Evolutionary conservation across 2,329 filamentous ascomycete genomes (phyloP).

Genomic region (Penicillium sp.): DNA sequence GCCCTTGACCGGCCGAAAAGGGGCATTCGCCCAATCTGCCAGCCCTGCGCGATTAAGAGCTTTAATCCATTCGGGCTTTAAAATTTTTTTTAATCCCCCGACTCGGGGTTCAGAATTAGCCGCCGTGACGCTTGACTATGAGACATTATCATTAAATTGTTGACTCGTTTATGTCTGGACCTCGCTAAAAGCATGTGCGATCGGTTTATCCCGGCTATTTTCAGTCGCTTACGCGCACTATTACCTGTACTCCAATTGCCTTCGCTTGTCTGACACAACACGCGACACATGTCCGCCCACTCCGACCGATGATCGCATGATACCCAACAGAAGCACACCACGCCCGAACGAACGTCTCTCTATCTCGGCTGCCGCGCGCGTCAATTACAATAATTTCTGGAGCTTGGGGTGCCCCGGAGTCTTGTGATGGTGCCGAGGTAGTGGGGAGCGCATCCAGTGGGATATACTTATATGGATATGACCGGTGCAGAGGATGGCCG

Average conservation of each 20-base stretch:
- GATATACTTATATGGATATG: conserved; percentile 36
- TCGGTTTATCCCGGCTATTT: not conserved
- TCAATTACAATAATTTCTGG: conserved; percentile 37
- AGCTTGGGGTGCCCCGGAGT: not conserved
- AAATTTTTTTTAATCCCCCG: not conserved
- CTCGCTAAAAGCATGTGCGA: too few species aligned
- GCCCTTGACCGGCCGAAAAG: not conserved
- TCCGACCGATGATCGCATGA: conserved; percentile 44
- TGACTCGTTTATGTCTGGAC: not conserved
- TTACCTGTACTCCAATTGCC: conserved; percentile 39
- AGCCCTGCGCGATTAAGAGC: conserved; percentile 1
- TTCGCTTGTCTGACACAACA: conserved; percentile 48
- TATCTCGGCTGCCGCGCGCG: conserved; percentile 35
- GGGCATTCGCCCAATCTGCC: not conserved
- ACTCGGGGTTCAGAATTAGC: conserved; percentile 1
- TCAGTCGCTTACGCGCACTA: conserved; percentile 40
- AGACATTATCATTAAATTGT: not conserved
- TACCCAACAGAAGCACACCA: conserved; percentile 48
- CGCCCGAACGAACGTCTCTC: conserved; percentile 45
- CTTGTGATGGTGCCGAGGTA: conserved; percentile 16
- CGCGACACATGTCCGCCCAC: conserved; percentile 40
- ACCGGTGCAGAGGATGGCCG: conserved; percentile 41
- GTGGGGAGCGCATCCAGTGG: conserved; percentile 26
- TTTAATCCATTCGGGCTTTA: not conserved
- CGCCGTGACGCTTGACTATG: not conserved